Conservation (phyloP, 208 protist genomes). For the Phytomonas sp. region DNA sequence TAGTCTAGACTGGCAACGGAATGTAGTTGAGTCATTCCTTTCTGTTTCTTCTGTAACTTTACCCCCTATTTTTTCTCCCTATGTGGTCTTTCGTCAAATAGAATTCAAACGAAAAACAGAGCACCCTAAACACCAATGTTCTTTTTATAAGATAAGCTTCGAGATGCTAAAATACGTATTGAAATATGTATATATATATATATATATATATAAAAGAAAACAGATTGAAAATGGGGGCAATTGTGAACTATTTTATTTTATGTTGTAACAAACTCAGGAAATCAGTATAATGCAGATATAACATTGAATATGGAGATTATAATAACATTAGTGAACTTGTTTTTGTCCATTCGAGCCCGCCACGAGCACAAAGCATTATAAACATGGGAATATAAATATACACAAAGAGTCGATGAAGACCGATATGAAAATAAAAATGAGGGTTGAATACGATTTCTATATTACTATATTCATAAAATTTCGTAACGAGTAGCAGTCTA, state of each 20-base stretch:
- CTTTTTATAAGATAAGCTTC: slow-evolving; percentile 4
- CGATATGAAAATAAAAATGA: slow-evolving; percentile 1
- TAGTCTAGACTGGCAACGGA: slow-evolving; percentile 84
- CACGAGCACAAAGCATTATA: not conserved
- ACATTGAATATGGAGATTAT: not conserved
- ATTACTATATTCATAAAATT: not conserved
- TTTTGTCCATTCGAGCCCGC: not conserved
- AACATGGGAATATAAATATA: slow-evolving; percentile 1
- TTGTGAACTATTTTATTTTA: not conserved
- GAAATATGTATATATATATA: not conserved
- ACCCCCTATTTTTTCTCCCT: not conserved
- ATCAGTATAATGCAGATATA: not conserved
- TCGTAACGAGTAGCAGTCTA: not conserved
- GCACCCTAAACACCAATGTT: not conserved
- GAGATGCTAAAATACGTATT: not conserved
- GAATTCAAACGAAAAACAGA: not conserved
- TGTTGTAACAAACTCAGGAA: not conserved
- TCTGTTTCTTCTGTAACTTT: not conserved
- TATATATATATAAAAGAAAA: not conserved
- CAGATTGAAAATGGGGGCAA: not conserved
- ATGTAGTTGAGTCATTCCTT: slow-evolving; percentile 77
- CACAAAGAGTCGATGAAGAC: not conserved
- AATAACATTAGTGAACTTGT: not conserved
- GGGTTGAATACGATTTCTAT: not conserved
- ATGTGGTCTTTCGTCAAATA: not conserved